Percentiles rank a stretch among this genome's conserved stretches.
phyloP scores from a whole-genome alignment of 495 filamentous ascomycete species.

The Neurospora hispaniola region DNA sequence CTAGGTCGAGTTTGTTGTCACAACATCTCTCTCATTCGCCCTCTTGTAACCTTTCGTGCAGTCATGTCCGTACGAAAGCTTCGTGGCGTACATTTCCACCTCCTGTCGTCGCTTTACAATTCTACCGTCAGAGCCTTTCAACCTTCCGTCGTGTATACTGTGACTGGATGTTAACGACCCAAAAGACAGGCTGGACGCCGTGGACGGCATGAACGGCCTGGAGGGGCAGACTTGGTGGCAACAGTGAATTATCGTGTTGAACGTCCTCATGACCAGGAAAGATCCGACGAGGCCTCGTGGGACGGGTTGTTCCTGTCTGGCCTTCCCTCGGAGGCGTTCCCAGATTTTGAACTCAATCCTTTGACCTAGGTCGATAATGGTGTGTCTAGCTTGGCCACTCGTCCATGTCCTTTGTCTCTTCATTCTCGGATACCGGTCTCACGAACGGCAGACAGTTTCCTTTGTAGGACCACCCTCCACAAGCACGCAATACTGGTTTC shows the following conservation, averaged over 20 bases:
- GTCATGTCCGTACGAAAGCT: not conserved
- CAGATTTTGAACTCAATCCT: not conserved
- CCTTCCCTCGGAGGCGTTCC: not conserved
- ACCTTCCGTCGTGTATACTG: not conserved
- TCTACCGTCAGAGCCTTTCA: not conserved
- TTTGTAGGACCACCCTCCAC: not conserved
- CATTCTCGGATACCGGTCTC: not conserved
- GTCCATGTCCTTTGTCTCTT: not conserved
- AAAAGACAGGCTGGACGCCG: not conserved
- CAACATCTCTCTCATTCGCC: not conserved
- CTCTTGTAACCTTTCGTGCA: not conserved
- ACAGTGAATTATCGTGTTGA: not conserved
- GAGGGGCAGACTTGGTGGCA: not conserved
- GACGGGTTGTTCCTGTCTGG: not conserved
- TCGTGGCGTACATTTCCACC: not conserved
- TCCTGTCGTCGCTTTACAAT: not conserved
- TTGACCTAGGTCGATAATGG: not conserved
- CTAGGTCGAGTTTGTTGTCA: not conserved
- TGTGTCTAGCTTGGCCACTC: not conserved
- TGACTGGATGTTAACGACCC: not conserved
- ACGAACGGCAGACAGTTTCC: not conserved
- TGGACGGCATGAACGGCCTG: not conserved
- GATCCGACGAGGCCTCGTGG: not conserved
- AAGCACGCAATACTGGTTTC: not conserved
- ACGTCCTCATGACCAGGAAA: not conserved